A percentile compares a stretch with the other conserved stretches of the same genome.
Evolutionary conservation across 768 basidiomycete genomes (phyloP).

Genomic region (Termitomyces sp.): DNA sequence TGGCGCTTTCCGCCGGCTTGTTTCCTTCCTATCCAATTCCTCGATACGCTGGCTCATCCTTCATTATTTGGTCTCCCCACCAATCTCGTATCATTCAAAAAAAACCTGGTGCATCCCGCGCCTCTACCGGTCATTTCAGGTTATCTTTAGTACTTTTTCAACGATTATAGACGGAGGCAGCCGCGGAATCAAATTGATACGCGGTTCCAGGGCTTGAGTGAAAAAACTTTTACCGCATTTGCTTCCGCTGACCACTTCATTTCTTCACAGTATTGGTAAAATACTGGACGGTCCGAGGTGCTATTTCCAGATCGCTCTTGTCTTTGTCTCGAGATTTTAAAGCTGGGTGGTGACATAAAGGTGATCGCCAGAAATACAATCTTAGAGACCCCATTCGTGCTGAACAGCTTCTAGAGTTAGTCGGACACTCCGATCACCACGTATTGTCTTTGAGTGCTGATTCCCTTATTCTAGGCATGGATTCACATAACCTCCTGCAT

Average conservation of each 20-base stretch:
- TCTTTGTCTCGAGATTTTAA: neutral
- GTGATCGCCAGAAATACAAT: neutral
- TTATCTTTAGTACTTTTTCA: neutral
- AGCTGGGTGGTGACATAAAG: neutral
- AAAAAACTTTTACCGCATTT: slow-evolving; percentile 14
- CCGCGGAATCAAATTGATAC: slow-evolving; percentile 16
- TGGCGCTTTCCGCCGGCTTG: neutral
- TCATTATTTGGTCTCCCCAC: neutral
- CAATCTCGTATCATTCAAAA: neutral
- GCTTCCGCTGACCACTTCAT: neutral
- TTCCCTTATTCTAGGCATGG: slow-evolving; percentile 12
- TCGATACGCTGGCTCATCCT: neutral
- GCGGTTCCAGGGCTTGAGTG: slow-evolving; percentile 2
- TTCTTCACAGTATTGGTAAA: neutral
- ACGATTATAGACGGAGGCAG: neutral
- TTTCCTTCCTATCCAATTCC: slow-evolving; percentile 1
- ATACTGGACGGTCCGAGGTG: neutral
- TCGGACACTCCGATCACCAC: slow-evolving; percentile 16
- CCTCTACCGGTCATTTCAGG: neutral
- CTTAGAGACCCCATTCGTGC: slow-evolving; percentile 1
- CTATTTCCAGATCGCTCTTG: neutral
- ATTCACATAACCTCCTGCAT: slow-evolving; percentile 12
- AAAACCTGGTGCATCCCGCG: neutral
- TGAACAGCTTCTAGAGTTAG: slow-evolving; percentile 2
- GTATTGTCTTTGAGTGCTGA: neutral